Conservation (phyloP, 768 basidiomycete species). For the Trametes cinnabarina region DNA sequence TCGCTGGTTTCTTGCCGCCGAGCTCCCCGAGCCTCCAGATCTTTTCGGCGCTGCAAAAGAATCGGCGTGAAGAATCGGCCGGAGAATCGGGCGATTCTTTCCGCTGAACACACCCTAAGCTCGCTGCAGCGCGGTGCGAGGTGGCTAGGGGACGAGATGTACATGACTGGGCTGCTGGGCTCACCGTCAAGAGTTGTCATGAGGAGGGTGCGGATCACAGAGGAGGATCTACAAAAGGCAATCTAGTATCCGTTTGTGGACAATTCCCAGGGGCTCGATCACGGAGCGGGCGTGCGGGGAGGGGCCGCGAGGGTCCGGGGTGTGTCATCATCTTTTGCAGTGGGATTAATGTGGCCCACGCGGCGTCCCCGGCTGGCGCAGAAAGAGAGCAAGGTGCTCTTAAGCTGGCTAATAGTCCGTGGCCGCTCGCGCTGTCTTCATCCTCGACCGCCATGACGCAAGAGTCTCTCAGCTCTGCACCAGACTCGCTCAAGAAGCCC, state of each 20-base stretch:
- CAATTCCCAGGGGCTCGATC: not conserved
- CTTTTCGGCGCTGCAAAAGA: too few species aligned
- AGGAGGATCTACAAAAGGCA: not conserved
- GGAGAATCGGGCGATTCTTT: too few species aligned
- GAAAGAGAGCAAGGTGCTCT: not conserved
- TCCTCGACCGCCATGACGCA: constrained; percentile 9
- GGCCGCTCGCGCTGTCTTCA: not conserved
- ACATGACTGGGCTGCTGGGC: too few species aligned
- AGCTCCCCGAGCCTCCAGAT: too few species aligned
- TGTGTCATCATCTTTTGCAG: not conserved
- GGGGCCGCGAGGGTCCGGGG: not conserved
- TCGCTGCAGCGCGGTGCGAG: constrained; percentile 57
- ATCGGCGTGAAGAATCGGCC: too few species aligned
- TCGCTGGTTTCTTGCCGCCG: too few species aligned
- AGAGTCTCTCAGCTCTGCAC: constrained; percentile 9
- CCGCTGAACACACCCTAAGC: too few species aligned
- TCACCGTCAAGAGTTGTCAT: not conserved
- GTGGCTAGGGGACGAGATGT: not conserved
- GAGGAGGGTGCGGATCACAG: not conserved
- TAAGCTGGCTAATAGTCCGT: not conserved
- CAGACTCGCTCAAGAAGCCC: constrained; percentile 4
- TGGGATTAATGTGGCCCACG: not conserved
- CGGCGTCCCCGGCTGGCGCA: not conserved
- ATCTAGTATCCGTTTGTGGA: not conserved
- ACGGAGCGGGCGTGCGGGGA: not conserved